These are phyloP conservation scores for Helianthus tuberosus DNA, from an alignment of 129 eudicot genomes.

Conservation along the genomic window DNA sequence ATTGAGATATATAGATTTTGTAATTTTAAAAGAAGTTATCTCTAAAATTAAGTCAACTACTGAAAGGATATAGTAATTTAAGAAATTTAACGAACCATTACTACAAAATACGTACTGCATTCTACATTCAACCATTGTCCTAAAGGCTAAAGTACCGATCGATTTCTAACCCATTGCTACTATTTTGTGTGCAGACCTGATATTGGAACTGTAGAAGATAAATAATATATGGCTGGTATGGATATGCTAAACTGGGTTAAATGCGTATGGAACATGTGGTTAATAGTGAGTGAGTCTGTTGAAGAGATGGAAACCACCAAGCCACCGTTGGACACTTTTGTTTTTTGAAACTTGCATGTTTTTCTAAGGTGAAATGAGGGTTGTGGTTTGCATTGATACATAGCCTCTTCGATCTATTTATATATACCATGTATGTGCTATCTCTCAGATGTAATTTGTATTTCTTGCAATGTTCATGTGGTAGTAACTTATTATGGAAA, in stretches of 20 bases:
- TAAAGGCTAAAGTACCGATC: neutral
- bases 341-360: neutral
- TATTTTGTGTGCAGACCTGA: slow-evolving; percentile 2
- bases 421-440: neutral
- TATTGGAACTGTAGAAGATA: slow-evolving; percentile 20
- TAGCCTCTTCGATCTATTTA: no score
- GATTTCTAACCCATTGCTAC: neutral
- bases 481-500: no score
- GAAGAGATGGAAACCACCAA: no score
- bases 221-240: neutral
- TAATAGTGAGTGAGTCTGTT: no score
- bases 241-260: neutral
- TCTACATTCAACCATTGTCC: neutral
- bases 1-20: no score
- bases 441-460: neutral
- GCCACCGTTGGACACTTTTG: no score
- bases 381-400: no score
- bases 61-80: no score
- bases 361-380: neutral
- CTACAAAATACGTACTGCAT: neutral
- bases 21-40: no score
- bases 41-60: no score
- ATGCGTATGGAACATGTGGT: neutral
- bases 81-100: neutral
- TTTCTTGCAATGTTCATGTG: neutral